Base-by-base conservation (phyloP, 1,284 basidiomycete species). In the Cerioporus squamosus region DNA sequence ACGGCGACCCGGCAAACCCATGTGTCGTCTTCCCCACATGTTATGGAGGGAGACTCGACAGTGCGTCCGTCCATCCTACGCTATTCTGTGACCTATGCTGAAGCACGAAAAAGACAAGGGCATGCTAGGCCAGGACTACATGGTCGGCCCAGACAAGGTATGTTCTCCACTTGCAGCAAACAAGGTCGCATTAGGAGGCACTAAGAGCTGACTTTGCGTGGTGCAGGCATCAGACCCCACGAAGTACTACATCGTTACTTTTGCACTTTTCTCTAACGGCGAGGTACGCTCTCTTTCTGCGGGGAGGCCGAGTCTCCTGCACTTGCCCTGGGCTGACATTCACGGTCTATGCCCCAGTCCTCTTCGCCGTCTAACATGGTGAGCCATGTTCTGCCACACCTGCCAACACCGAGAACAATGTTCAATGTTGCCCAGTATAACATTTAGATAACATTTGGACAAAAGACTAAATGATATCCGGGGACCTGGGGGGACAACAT, bases 301-400 rank as follows among this genome's bases (percentile, higher is more conserved):
- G 22, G n/a, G 24, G 15, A 39, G 31, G 31, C 39, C 39, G 22
- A 3, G 42, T 36, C 38, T n/a, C 40, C 18, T 7, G 5, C 10
- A 15, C 26, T 53, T 15, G 48, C 24, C 45, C n/a, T n/a, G 52
- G 24, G 36, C 40, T 52, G 23, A 18, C n/a, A 39, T 17, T 9
- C 12, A 15, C 26, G 39, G 15, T 10, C 12, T 36, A 36, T 14
- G 9, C 15, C n/a, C 31, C 38, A 75, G 82, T 87, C 84, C 0
- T 86, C 84, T 8, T 86, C 85, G 22, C 85, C 85, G 15, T 87
- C 85, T 0, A 86, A 85, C 64, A 84, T 83, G 48, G 83, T 84
- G 53, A 42, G 26, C 59, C 29, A 47, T 31, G 12, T 18, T 20
- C 24, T 9, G 23, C 12, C 38, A 2, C 22, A n/a, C 20, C 40